Evolutionary conservation across 2,329 filamentous ascomycete genomes (phyloP).

Genomic region (Didymella lethalis): DNA sequence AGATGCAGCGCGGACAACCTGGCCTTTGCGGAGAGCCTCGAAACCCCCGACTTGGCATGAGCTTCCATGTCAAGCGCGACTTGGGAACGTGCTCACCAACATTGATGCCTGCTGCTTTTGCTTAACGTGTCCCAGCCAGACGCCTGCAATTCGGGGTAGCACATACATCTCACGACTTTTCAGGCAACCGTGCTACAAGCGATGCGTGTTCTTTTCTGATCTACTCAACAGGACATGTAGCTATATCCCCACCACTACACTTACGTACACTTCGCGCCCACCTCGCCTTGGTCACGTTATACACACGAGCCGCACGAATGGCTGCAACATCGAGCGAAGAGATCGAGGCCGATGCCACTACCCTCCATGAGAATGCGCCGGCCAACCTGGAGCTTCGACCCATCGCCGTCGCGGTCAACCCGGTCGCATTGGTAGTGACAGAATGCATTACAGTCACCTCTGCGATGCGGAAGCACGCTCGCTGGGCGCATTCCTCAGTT

Average conservation of each 20-base stretch:
- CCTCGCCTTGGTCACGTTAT: slow-evolving; percentile 25
- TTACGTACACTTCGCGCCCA: slow-evolving; percentile 31
- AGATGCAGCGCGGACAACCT: slow-evolving; percentile 23
- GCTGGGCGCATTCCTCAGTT: slow-evolving; percentile 95
- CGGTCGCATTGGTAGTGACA: slow-evolving; percentile 91
- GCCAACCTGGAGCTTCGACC: slow-evolving; percentile 37
- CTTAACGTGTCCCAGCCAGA: slow-evolving; percentile 24
- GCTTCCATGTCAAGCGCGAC: slow-evolving; percentile 16
- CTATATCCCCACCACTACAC: slow-evolving; percentile 34
- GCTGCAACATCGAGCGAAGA: slow-evolving; percentile 43
- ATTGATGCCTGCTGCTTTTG: slow-evolving; percentile 30
- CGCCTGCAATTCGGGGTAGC: slow-evolving; percentile 9
- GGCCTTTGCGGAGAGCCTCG: slow-evolving; percentile 26
- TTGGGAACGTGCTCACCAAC: slow-evolving; percentile 2
- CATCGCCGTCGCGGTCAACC: slow-evolving; percentile 84
- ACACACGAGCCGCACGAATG: slow-evolving; percentile 9
- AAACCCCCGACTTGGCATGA: slow-evolving; percentile 26
- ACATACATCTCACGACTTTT: neutral
- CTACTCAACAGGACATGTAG: slow-evolving; percentile 39
- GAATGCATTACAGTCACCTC: slow-evolving; percentile 99
- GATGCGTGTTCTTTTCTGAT: slow-evolving; percentile 38
- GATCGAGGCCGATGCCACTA: slow-evolving; percentile 33
- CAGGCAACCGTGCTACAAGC: slow-evolving; percentile 30
- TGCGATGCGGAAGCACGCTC: slow-evolving; percentile 95
- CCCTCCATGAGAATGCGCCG: slow-evolving; percentile 36